Conservation (phyloP, 2,329 filamentous ascomycete species). For the Epichloe sp. region DNA sequence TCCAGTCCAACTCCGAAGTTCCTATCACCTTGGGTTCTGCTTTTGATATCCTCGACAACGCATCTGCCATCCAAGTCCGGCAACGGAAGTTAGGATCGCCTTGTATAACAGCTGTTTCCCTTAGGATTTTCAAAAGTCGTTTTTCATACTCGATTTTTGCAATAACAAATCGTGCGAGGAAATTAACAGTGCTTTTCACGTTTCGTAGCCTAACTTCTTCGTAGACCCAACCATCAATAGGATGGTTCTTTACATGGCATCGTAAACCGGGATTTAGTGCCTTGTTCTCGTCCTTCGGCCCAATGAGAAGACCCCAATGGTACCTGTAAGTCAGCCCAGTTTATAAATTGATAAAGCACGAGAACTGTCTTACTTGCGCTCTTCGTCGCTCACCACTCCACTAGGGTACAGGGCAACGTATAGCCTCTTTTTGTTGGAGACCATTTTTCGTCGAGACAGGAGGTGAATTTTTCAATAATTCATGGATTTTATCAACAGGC, state of each 20-base stretch:
- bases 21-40: slow-evolving; percentile 24
- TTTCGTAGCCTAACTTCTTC: slow-evolving; percentile 12
- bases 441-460: slow-evolving; percentile 5
- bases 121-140: slow-evolving; percentile 20
- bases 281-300: slow-evolving; percentile 15
- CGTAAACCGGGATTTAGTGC: slow-evolving; percentile 13
- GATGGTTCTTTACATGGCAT: slow-evolving; percentile 20
- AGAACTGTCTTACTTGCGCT: slow-evolving; percentile 11
- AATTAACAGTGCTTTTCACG: slow-evolving; percentile 11
- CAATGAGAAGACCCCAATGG: slow-evolving; percentile 18
- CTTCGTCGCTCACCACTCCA: slow-evolving; percentile 11
- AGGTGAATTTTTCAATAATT: neutral
- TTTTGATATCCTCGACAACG: slow-evolving; percentile 16
- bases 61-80: slow-evolving; percentile 24
- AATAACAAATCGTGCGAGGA: slow-evolving; percentile 25
- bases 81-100: slow-evolving; percentile 25
- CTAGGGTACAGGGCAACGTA: slow-evolving; percentile 20
- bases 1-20: slow-evolving; percentile 24
- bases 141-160: slow-evolving; percentile 24
- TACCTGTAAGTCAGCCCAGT: slow-evolving; percentile 10
- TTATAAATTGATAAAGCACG: neutral
- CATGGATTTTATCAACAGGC: neutral
- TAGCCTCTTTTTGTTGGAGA: slow-evolving; percentile 17
- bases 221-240: slow-evolving; percentile 13
- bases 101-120: slow-evolving; percentile 18